A percentile compares a stretch with the other conserved stretches of the same genome.
Evolutionary conservation across 2,329 filamentous ascomycete species (phyloP).

Genomic region (Colletotrichum noveboracense): DNA sequence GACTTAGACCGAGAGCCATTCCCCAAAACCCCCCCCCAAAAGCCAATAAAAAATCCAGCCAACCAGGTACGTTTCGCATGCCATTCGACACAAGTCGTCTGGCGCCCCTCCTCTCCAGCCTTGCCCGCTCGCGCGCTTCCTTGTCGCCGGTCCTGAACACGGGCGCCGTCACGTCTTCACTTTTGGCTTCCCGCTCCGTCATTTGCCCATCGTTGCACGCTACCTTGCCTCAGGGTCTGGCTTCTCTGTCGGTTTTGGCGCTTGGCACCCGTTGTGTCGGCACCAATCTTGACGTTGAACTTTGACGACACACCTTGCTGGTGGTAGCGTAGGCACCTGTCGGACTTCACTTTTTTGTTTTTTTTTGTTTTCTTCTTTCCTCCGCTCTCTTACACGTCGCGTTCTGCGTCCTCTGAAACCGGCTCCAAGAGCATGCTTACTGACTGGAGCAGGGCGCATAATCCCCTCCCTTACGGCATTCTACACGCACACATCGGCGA

Average conservation of each 20-base stretch:
- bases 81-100: slow-evolving; percentile 10
- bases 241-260: not conserved
- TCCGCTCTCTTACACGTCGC: not conserved
- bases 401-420: slow-evolving; percentile 4
- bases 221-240: not conserved
- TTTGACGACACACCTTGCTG: not conserved
- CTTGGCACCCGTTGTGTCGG: not conserved
- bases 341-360: not conserved
- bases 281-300: not conserved
- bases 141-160: slow-evolving; percentile 1
- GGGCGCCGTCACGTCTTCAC: not conserved
- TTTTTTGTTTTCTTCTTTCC: not conserved
- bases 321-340: not conserved
- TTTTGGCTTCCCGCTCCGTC: not conserved
- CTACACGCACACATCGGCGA: slow-evolving; percentile 7
- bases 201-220: not conserved
- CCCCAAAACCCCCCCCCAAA: not conserved
- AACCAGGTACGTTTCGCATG: slow-evolving; percentile 22
- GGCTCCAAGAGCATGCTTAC: slow-evolving; percentile 11
- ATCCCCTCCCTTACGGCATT: slow-evolving; percentile 1
- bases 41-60: slow-evolving; percentile 4
- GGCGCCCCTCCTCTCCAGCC: slow-evolving; percentile 19
- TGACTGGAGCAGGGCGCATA: slow-evolving; percentile 12
- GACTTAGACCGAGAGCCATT: slow-evolving; percentile 14
- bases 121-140: slow-evolving; percentile 17